Evolutionary conservation across 495 filamentous ascomycete species (phyloP), one percentile per base, ranked within the genome.

Genomic region (Ramalina peruviana): DNA sequence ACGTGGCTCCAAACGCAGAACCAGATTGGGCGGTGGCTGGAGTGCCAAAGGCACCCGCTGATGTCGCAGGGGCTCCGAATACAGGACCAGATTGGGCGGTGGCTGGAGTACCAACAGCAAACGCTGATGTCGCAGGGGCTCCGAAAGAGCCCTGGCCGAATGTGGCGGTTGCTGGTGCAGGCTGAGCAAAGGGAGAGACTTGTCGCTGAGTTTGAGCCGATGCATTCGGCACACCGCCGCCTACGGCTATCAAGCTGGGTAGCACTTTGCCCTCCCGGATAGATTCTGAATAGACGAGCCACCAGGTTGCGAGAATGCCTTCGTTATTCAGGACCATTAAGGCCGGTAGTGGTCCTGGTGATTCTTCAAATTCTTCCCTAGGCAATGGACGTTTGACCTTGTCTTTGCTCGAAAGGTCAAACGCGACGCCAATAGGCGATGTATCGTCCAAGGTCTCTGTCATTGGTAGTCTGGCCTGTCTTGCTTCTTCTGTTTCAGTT

Each of bases 271-370:
- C 77, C 56, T 80, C 70, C 43, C 81, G 73, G 48, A 99, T 79
- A 2, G 93, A 83, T 25, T 94, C 88, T 36, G 81, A 76, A 61
- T 96, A 95, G 36, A 96, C 70, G 44, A 96, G 67, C 81, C 88
- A 94, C 93, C 93, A 99, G 17, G 81, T 71, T 20, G 73, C 75
- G 7, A 99, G 70, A 10, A 93, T 69, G 26, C 92, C 92, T 56
- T 96, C 86, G 59, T 94, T 79, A 52, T 92, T 97, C 3, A 99
- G 72, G 30, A 89, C 75, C 70, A 93, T 78, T 13, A 94, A 63
- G 3, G 82, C 87, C 2, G 93, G 93, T n/a, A 95, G 62, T 15
- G 93, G 92, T 2, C 81, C 82, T 12, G 79, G 73, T 3, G 88
- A 89, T 47, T 90, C 78, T 12, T 77, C 64, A 42, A 88, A 82